These are phyloP conservation scores for Hippophae rhamnoides DNA, from an alignment of 306 rosid genomes.

Conservation along the genomic window DNA sequence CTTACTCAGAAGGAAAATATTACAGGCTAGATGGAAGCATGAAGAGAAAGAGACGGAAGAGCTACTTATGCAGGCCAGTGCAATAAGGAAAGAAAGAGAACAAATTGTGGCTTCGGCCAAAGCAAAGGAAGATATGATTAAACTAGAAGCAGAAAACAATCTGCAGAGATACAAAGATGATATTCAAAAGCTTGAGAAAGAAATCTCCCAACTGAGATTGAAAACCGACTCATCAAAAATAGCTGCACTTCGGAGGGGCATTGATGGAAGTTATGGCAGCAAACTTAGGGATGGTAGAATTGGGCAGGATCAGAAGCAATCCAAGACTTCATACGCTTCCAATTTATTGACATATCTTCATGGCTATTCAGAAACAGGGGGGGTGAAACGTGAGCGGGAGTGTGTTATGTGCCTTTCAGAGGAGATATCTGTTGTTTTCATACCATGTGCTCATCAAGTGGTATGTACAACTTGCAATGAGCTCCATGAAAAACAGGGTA, in stretches of 20 bases:
- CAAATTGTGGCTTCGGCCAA: slow-evolving; percentile 25
- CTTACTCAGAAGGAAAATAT: slow-evolving; percentile 11
- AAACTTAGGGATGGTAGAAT: slow-evolving; percentile 5
- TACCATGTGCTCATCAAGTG: slow-evolving; percentile 66
- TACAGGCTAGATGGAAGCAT: slow-evolving; percentile 40
- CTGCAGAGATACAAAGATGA: slow-evolving; percentile 32
- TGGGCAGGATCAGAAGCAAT: slow-evolving; percentile 14
- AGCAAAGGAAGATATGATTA: slow-evolving; percentile 33
- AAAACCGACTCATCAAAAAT: slow-evolving; percentile 34
- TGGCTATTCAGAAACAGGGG: slow-evolving; percentile 13
- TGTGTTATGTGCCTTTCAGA: slow-evolving; percentile 69
- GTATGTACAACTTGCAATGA: slow-evolving; percentile 52
- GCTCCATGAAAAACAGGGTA: slow-evolving; percentile 56
- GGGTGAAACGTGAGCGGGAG: slow-evolving; percentile 49
- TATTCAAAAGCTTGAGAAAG: slow-evolving; percentile 34
- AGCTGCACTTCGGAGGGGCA: slow-evolving; percentile 34
- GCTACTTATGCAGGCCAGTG: slow-evolving; percentile 36
- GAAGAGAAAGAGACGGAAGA: slow-evolving; percentile 36
- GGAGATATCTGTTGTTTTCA: slow-evolving; percentile 52
- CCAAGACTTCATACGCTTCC: slow-evolving; percentile 17
- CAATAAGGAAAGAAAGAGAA: slow-evolving; percentile 37
- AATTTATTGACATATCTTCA: slow-evolving; percentile 10
- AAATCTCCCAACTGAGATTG: slow-evolving; percentile 26
- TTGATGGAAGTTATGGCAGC: slow-evolving; percentile 19
- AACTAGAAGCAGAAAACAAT: slow-evolving; percentile 37